Evolutionary conservation across 2,329 filamentous ascomycete species (phyloP).

Genomic region (Diaporthe sp.): DNA sequence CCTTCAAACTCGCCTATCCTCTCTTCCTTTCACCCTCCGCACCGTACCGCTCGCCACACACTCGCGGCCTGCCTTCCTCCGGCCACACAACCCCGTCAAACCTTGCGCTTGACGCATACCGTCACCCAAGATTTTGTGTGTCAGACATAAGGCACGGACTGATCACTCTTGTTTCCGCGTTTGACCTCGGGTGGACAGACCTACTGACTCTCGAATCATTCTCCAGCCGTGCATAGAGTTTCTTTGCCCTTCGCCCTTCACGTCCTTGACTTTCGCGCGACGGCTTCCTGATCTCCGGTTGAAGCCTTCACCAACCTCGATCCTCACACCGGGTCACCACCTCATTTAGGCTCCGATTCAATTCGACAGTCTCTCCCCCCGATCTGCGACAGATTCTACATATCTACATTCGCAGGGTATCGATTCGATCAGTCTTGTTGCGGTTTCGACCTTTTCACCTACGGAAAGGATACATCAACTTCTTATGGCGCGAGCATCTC

Average conservation of each 20-base stretch:
- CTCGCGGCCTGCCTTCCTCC: conserved; percentile 11
- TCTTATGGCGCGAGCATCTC: conserved; percentile 55
- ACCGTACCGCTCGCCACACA: neutral
- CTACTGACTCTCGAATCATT: conserved; percentile 34
- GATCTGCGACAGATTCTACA: conserved; percentile 11
- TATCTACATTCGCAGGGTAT: conserved; percentile 25
- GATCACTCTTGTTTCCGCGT: conserved; percentile 14
- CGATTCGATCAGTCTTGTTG: conserved; percentile 14
- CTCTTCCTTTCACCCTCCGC: neutral
- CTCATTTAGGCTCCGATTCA: conserved; percentile 29
- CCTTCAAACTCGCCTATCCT: conserved; percentile 6
- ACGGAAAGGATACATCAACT: conserved; percentile 39
- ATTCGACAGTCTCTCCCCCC: conserved; percentile 26
- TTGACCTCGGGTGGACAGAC: conserved; percentile 17
- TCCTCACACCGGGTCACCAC: neutral
- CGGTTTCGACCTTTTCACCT: neutral
- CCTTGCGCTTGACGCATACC: conserved; percentile 33
- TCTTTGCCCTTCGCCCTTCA: neutral
- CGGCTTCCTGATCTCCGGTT: neutral
- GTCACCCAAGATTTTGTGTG: conserved; percentile 34
- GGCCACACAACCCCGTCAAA: conserved; percentile 27
- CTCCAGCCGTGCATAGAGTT: conserved; percentile 38
- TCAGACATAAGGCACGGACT: conserved; percentile 38
- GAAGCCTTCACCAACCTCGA: conserved; percentile 14
- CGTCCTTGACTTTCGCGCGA: conserved; percentile 15